These are phyloP conservation scores for Eragrostis tef DNA, from an alignment of 202 grass and related monocot species.

Conservation along the genomic window DNA sequence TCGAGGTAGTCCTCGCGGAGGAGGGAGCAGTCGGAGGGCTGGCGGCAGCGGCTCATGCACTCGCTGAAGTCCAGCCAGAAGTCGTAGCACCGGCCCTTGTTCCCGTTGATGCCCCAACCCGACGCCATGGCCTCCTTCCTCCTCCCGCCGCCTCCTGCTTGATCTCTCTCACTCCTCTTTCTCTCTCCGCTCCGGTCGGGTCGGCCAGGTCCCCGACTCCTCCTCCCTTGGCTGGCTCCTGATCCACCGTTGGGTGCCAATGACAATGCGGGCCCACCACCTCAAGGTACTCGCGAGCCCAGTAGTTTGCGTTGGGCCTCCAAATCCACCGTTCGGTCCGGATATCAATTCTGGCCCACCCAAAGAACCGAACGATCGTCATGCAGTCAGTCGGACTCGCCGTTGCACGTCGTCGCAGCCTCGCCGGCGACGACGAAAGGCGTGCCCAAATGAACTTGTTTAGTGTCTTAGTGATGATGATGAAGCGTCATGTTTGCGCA, in stretches of 20 bases:
- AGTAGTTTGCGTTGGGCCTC: background rate
- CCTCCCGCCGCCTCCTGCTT: background rate
- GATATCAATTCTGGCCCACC: background rate
- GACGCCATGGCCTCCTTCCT: slow-evolving; percentile 65
- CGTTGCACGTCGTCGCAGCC: too few species aligned
- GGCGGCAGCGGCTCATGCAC: slow-evolving; percentile 95
- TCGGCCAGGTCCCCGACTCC: background rate
- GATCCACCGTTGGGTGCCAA: background rate
- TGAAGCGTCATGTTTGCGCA: too few species aligned
- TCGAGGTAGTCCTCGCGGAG: slow-evolving; percentile 97
- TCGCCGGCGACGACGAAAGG: too few species aligned
- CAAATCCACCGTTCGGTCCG: background rate
- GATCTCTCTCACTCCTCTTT: background rate
- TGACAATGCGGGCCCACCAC: slow-evolving; percentile 43
- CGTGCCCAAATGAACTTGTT: too few species aligned
- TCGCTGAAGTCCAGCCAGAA: slow-evolving; percentile 99
- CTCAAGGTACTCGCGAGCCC: background rate
- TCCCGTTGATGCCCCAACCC: slow-evolving; percentile 96
- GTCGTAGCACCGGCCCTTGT: slow-evolving; percentile 99
- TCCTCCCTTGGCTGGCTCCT: background rate
- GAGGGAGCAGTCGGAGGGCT: slow-evolving; percentile 88
- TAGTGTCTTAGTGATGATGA: too few species aligned
- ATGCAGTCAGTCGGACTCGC: too few species aligned
- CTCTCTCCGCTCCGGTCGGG: background rate
- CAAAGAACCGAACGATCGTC: too few species aligned